Conservation (phyloP, 495 filamentous ascomycete species). For the Sphaerosporella brunnea region DNA sequence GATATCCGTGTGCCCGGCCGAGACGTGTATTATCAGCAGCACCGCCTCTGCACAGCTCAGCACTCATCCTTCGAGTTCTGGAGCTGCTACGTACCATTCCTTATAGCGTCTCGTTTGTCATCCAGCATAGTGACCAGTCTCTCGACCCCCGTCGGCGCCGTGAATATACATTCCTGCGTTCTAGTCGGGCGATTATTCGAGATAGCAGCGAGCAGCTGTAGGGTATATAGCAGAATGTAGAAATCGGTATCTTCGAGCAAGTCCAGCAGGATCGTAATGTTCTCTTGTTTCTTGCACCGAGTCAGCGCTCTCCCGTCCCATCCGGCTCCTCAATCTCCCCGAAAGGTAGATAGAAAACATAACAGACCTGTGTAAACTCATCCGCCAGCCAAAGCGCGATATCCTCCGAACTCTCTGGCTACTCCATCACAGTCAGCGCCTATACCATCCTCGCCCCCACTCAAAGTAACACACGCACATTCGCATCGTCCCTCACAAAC, state of each 20-base stretch:
- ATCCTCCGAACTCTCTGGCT: constrained; percentile 92
- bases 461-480: constrained; percentile 33
- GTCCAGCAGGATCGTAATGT: constrained; percentile 78
- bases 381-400: constrained; percentile 93
- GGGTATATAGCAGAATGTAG: constrained; percentile 79
- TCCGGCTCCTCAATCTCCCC: constrained; percentile 26
- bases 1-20: constrained; percentile 55
- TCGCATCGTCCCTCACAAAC: constrained; percentile 55
- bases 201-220: constrained; percentile 79
- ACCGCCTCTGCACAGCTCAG: constrained; percentile 41
- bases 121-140: constrained; percentile 68
- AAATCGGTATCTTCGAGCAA: constrained; percentile 78
- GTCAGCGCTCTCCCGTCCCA: neutral
- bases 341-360: neutral
- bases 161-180: constrained; percentile 89
- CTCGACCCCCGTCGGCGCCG: constrained; percentile 71
- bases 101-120: constrained; percentile 71
- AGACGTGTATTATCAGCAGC: constrained; percentile 49
- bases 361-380: constrained; percentile 78
- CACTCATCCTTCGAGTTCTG: constrained; percentile 33
- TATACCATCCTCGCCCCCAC: constrained; percentile 5
- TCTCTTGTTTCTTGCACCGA: constrained; percentile 68
- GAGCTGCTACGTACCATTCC: constrained; percentile 49
- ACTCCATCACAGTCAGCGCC: constrained; percentile 21
- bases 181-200: constrained; percentile 71